Conservation (phyloP, 768 basidiomycete genomes). For the Auriscalpium orientale region DNA sequence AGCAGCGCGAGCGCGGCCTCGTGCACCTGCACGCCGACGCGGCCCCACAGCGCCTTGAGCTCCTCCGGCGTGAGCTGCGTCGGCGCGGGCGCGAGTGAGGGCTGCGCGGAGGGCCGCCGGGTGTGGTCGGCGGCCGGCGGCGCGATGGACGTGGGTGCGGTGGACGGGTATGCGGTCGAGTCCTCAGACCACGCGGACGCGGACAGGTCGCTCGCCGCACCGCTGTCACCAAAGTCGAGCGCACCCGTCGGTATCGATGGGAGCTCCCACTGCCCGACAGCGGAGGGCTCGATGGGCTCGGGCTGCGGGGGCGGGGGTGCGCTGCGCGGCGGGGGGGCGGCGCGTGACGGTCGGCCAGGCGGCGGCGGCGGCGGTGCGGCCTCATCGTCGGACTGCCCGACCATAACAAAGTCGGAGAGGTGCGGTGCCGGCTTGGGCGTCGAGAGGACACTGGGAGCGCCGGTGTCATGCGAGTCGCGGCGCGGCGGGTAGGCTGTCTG, state of each 20-base stretch:
- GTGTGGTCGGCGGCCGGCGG: constrained; percentile 14
- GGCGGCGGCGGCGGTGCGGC: constrained; percentile 41
- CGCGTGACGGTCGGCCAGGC: constrained; percentile 29
- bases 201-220: constrained; percentile 38
- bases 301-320: constrained; percentile 26
- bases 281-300: constrained; percentile 28
- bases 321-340: constrained; percentile 28
- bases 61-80: constrained; percentile 50
- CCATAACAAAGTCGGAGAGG: constrained; percentile 27
- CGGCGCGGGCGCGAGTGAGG: not conserved
- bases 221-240: constrained; percentile 41
- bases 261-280: constrained; percentile 53
- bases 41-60: constrained; percentile 60
- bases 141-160: constrained; percentile 20
- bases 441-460: constrained; percentile 7
- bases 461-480: constrained; percentile 7
- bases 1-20: constrained; percentile 59
- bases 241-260: constrained; percentile 49
- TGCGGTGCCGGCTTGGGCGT: constrained; percentile 23
- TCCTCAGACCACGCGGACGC: constrained; percentile 57
- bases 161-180: constrained; percentile 29
- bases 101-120: not conserved
- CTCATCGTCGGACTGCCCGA: constrained; percentile 20
- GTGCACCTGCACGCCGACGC: constrained; percentile 68
- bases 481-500: constrained; percentile 3